phyloP scores from a whole-genome alignment of 2,329 filamentous ascomycete genomes.

The Cladosporium sp. region DNA sequence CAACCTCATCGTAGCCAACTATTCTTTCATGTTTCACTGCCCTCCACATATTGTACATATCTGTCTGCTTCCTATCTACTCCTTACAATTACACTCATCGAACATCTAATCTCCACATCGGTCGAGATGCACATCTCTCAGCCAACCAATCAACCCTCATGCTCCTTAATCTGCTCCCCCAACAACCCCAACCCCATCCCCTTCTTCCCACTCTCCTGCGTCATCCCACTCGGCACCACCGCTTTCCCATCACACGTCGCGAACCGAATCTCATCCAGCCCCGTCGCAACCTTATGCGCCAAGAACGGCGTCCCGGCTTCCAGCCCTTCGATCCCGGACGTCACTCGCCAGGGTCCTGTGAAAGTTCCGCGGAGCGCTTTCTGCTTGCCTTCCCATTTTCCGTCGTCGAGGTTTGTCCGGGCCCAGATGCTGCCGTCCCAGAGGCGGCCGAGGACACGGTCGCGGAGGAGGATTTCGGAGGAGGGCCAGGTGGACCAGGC shows the following conservation, averaged over 20 bases:
- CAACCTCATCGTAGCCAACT: not conserved
- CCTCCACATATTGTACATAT: not conserved
- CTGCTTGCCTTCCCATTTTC: constrained; percentile 1
- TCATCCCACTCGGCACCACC: constrained; percentile 25
- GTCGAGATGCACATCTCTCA: too few relatives aligned
- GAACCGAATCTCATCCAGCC: constrained; percentile 20
- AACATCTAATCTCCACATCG: not conserved
- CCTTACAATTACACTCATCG: not conserved
- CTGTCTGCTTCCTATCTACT: not conserved
- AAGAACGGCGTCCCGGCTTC: constrained; percentile 5
- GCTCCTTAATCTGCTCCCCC: constrained; percentile 20
- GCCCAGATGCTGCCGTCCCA: constrained; percentile 53
- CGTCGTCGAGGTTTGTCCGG: constrained; percentile 25
- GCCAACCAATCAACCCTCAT: not conserved
- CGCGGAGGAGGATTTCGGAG: constrained; percentile 56
- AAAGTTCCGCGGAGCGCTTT: constrained; percentile 24
- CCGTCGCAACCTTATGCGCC: not conserved
- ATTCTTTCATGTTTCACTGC: not conserved
- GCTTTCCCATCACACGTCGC: constrained; percentile 24
- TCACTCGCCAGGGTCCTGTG: constrained; percentile 27
- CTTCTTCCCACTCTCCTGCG: constrained; percentile 27
- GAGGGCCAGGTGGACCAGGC: constrained; percentile 58
- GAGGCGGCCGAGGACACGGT: constrained; percentile 63
- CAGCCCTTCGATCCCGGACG: not conserved
- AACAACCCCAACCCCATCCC: constrained; percentile 24